Evolutionary conservation across 495 filamentous ascomycete species (phyloP).

Genomic region (Pyronema omphalodes): DNA sequence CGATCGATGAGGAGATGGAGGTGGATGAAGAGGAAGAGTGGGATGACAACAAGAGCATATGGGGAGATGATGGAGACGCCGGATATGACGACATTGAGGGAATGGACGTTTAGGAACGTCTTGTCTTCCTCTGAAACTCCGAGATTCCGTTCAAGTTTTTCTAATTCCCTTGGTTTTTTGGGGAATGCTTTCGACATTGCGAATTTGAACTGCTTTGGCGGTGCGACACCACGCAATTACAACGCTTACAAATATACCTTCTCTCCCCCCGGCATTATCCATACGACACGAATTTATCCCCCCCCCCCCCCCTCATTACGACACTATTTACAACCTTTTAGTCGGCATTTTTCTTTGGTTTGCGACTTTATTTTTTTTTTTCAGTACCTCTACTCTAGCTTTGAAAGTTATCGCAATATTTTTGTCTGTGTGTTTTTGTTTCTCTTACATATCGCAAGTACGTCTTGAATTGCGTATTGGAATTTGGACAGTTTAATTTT

Average conservation of each 20-base stretch:
- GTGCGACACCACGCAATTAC: no score
- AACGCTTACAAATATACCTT: no score
- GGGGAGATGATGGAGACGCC: slow-evolving; percentile 29
- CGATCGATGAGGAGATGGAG: slow-evolving; percentile 8
- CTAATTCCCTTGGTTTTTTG: not conserved
- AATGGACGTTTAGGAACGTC: not conserved
- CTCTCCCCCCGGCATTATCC: no score
- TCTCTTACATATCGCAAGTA: not conserved
- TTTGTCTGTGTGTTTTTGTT: no score
- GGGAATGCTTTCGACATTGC: not conserved
- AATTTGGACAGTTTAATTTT: not conserved
- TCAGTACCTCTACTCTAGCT: no score
- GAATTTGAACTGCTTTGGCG: no score
- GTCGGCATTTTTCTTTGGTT: no score
- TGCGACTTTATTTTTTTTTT: no score
- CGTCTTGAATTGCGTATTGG: not conserved
- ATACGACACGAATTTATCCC: no score
- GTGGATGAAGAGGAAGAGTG: slow-evolving; percentile 25
- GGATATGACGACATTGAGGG: slow-evolving; percentile 2
- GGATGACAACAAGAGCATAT: slow-evolving; percentile 30
- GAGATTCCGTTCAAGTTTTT: not conserved
- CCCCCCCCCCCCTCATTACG: no score
- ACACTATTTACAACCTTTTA: no score
- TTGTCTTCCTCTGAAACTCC: not conserved
- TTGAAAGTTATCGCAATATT: not conserved